phyloP scores from a whole-genome alignment of 352 stramenopile species.

The Pythium angustatum region DNA sequence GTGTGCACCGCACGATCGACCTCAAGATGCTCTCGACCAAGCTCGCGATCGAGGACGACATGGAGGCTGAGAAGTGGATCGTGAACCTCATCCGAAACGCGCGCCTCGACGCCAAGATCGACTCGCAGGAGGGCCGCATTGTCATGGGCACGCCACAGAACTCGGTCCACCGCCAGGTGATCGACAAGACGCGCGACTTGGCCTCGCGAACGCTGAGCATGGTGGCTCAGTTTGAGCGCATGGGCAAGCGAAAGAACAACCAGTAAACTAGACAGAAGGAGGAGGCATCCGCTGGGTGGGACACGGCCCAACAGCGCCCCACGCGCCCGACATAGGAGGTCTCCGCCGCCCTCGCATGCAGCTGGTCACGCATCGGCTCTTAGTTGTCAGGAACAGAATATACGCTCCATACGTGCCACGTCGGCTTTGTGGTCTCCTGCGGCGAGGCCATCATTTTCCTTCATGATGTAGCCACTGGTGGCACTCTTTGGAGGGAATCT shows the following conservation, averaged over 20 bases:
- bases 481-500: constrained; percentile 15
- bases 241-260: constrained; percentile 80
- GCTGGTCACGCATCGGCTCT: constrained; percentile 16
- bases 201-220: constrained; percentile 91
- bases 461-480: not conserved
- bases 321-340: not conserved
- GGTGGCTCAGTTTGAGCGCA: constrained; percentile 83
- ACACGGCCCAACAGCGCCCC: too few relatives aligned
- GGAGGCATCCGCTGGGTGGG: too few relatives aligned
- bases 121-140: constrained; percentile 96
- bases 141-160: constrained; percentile 95
- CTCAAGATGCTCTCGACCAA: constrained; percentile 96
- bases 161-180: constrained; percentile 96
- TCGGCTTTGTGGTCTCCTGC: not conserved
- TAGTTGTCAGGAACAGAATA: constrained; percentile 32
- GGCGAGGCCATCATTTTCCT: too few relatives aligned
- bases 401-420: constrained; percentile 20
- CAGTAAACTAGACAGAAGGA: constrained; percentile 45
- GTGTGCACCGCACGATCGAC: constrained; percentile 99
- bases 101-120: constrained; percentile 97
- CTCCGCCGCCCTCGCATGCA: constrained; percentile 12
- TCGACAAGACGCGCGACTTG: constrained; percentile 97
- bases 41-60: constrained; percentile 94
- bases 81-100: constrained; percentile 98
- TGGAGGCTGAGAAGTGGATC: constrained; percentile 98